Evolutionary conservation across 805 yeast species (phyloP), one percentile per base, ranked within the genome.

Genomic region (Cyberlindnera maclurae): DNA sequence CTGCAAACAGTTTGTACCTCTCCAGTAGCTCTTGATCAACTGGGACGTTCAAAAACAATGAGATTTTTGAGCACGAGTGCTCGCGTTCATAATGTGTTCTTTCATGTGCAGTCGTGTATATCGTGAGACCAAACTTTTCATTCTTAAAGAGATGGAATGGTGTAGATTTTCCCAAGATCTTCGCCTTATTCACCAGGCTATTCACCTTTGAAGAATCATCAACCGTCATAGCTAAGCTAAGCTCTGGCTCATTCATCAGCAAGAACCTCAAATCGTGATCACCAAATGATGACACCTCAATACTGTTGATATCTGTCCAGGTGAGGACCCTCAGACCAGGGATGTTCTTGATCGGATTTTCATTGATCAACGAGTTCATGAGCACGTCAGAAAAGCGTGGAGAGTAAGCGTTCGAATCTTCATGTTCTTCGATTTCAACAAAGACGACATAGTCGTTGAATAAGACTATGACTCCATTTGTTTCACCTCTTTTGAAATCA

Each of bases 331-430:
- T 65, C 66, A 90, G 67, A 20, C 66, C 64, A 0, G 97, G 96
- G 13, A 88, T 62, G 29, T 73, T 67, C 47, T 41, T 72, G 61
- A 90, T 67, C 0, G 95, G 93, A 17, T 79, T 80, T 51, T 86
- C 94, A 55, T 90, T 90, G 24, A 84, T 76, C 54, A 90, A 67
- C 0, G 96, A 86, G 52, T 89, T 95, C 95, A 89, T 86, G 42
- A 90, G 63, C 34, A 86, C 70, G 57, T 88, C 96, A 0, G 95
- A 71, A 12, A 83, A 67, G 3, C 81, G 69, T 3, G 93, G 83
- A 33, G 63, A 60, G 31, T 55, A 48, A 7, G 43, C 39, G 6
- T 34, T 33, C 2, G 38, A 32, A 31, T 54, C 57, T 35, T 41
- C 46, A 36, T 56, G 49, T 30, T 45, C 36, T 13, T 59, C 57